Evolutionary conservation across 768 basidiomycete genomes (phyloP), one percentile per base, ranked within the genome.

Genomic region (Myochromella boudieri): DNA sequence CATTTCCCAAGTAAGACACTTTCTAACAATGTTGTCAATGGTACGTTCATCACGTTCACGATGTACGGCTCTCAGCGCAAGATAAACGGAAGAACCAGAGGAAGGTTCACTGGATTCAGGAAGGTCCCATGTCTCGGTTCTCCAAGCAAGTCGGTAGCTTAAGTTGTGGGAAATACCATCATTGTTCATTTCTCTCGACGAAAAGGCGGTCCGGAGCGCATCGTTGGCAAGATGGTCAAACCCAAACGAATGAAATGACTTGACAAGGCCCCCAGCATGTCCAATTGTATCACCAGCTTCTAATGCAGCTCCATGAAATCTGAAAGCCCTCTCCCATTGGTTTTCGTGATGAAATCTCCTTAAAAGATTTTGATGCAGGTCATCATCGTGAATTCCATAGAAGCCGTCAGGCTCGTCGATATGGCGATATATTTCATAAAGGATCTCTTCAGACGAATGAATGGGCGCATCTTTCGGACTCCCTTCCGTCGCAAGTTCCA

Each of bases 401-500:
- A 99, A 99, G 1, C 97, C 94, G 57, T 99, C 97, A 0, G 95
- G 95, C 62, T 99, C 97, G 59, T 97, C 95, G 49, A 99, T 93
- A 56, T 93, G 87, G 44, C 84, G 83, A 60, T 98, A 99, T 40
- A 98, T 92, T 40, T 87, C 86, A 68, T 93, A 97, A 17, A 98
- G 69, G 20, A 95, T 74, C 47, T 87, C 71, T 54, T 92, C 89
- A 1, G 75, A 68, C 12, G 67, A 63, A 2, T 57, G 50, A 4
- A 36, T 17, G 18, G 37, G 3, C n/a, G 59, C 59, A 9, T 55
- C 52, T 2, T 57, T 38, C n/a, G n/a, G n/a, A n/a, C n/a, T n/a
- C 49, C 77, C 68, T 46, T 91, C 85, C 18, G 70, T 68, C 0
- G 82, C 85, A 10, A 95, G 74, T 58, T 98, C 95, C 26, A 97